These are phyloP conservation scores for Eucalyptus polybractea DNA, from an alignment of 345 rosid genomes.

Conservation along the genomic window DNA sequence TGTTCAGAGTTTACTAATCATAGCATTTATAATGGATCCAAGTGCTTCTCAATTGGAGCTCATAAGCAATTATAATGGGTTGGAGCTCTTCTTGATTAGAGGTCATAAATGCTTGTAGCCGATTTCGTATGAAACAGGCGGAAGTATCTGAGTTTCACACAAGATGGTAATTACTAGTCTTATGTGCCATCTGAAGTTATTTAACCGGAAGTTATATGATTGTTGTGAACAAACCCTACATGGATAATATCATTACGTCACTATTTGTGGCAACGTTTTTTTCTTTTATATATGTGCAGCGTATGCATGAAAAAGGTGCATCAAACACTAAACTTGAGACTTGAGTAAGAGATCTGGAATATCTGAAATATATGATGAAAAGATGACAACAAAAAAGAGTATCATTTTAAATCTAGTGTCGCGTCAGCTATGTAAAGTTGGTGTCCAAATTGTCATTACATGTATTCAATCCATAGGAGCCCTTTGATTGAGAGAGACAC, in stretches of 20 bases:
- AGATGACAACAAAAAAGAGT: too few species aligned
- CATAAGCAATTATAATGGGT: background rate
- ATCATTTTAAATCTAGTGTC: too few species aligned
- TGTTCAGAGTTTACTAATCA: fast-evolving
- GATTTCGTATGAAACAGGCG: fast-evolving
- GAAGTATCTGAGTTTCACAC: background rate
- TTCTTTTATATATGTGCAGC: too few species aligned
- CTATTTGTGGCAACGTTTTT: too few species aligned
- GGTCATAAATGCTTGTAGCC: background rate
- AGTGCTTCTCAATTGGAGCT: background rate
- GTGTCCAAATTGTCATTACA: too few species aligned
- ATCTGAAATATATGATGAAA: too few species aligned
- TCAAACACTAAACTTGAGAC: fast-evolving
- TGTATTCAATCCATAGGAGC: too few species aligned
- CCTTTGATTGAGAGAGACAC: too few species aligned
- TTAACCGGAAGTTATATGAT: too few species aligned
- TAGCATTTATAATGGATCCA: background rate
- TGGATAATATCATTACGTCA: fast-evolving
- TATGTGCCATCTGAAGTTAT: too few species aligned
- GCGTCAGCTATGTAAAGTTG: fast-evolving
- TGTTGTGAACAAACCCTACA: fast-evolving
- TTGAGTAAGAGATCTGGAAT: fast-evolving
- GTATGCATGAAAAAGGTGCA: background rate
- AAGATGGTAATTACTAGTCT: background rate
- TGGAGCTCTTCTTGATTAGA: background rate